Conservation (phyloP, 345 rosid species). For the Corymbia maculata region DNA sequence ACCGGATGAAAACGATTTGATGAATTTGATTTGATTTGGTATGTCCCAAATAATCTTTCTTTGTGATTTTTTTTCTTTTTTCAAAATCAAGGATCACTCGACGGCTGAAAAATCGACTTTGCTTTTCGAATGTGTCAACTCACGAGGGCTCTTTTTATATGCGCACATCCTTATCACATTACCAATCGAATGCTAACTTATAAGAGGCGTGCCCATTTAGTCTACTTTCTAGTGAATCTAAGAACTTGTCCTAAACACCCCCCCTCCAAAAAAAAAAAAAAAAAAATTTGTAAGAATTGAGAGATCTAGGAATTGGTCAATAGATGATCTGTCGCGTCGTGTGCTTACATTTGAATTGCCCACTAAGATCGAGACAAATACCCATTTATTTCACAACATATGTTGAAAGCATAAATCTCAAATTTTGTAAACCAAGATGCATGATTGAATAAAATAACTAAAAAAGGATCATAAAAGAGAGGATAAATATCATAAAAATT, state of each 20-base stretch:
- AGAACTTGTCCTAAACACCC: not conserved
- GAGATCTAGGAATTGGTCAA: not conserved
- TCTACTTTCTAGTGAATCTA: not conserved
- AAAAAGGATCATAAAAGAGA: not conserved
- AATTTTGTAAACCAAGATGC: not conserved
- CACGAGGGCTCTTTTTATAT: not conserved
- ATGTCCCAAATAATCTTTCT: not conserved
- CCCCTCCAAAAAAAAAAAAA: rapidly evolving
- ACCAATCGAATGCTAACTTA: not conserved
- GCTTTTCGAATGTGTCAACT: not conserved
- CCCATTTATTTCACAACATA: not conserved
- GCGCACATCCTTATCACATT: not conserved
- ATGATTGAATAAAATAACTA: not conserved
- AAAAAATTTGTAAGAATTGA: too few relatives aligned
- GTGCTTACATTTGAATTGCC: not conserved
- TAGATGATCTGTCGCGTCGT: not conserved
- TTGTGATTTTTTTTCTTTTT: not conserved
- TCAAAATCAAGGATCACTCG: not conserved
- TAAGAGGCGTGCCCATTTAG: not conserved
- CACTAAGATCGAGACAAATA: not conserved
- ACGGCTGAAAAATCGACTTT: not conserved
- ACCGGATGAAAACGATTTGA: not conserved
- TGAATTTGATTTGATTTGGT: not conserved
- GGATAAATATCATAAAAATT: not conserved
- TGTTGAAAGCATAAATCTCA: not conserved